A percentile compares a stretch with the other conserved stretches of the same genome.
Evolutionary conservation across 139 green algal genomes (phyloP).

Genomic region (Picochlorum sp.): DNA sequence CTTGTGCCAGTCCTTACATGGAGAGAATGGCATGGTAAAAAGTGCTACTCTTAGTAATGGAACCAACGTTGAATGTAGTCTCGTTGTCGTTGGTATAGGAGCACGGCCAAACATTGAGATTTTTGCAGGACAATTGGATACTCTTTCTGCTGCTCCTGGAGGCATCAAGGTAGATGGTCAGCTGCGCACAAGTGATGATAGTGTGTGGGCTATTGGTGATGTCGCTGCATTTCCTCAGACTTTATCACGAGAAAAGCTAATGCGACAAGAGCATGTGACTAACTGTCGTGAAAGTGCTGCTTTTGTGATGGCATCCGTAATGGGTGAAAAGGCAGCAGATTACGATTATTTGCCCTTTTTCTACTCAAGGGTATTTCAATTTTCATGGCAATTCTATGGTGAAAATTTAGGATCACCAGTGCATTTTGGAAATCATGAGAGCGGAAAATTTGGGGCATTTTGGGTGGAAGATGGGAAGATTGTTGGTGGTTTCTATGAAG

Average conservation of each 20-base stretch:
- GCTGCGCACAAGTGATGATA: constrained; percentile 52
- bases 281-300: constrained; percentile 26
- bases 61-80: constrained; percentile 27
- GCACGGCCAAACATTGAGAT: constrained; percentile 56
- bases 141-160: constrained; percentile 43
- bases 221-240: constrained; percentile 80
- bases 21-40: constrained; percentile 22
- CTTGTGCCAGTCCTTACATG: constrained; percentile 24
- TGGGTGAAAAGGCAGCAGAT: constrained; percentile 5
- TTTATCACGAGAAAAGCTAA: constrained; percentile 17
- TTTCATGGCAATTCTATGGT: constrained; percentile 79
- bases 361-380: constrained; percentile 79
- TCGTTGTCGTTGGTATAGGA: constrained; percentile 80
- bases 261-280: constrained; percentile 79
- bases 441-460: constrained; percentile 75
- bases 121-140: constrained; percentile 43
- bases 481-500: constrained; percentile 77
- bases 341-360: constrained; percentile 95
- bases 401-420: constrained; percentile 24
- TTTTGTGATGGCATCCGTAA: constrained; percentile 13
- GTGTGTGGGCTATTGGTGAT: constrained; percentile 85
- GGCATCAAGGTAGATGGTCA: constrained; percentile 70
- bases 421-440: constrained; percentile 37
- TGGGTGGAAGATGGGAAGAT: constrained; percentile 69
- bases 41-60: constrained; percentile 51